Conservation (phyloP, 2,329 filamentous ascomycete species). For the Clonostachys rosea region DNA sequence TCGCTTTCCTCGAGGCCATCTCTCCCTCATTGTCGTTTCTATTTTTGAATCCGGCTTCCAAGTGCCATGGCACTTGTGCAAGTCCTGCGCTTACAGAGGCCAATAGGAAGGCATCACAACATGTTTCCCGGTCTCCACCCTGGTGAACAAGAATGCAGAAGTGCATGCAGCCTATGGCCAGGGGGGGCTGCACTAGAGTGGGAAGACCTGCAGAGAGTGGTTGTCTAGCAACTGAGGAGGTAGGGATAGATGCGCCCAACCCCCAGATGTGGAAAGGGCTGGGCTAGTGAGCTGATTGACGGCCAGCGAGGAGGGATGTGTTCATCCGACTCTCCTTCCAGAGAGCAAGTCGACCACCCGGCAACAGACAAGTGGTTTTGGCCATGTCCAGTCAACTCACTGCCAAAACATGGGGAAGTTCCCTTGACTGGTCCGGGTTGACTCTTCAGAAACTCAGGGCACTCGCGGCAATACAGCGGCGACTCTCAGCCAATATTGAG, state of each 20-base stretch:
- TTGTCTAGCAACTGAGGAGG: not conserved
- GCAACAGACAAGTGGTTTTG: too few species aligned
- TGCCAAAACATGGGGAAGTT: too few species aligned
- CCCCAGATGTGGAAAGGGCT: too few species aligned
- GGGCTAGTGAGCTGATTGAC: too few species aligned
- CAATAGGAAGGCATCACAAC: slow-evolving; percentile 30
- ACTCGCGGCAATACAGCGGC: too few species aligned
- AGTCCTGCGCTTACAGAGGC: slow-evolving; percentile 39
- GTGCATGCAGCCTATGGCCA: slow-evolving; percentile 11
- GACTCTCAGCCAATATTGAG: too few species aligned
- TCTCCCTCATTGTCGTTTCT: slow-evolving; percentile 6
- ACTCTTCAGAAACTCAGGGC: too few species aligned
- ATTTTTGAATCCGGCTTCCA: slow-evolving; percentile 6
- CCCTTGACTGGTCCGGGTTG: too few species aligned
- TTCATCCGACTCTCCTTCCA: too few species aligned
- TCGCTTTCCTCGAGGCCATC: slow-evolving; percentile 33
- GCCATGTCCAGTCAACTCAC: too few species aligned
- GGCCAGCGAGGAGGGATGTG: too few species aligned
- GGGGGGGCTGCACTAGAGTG: slow-evolving; percentile 5
- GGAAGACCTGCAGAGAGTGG: slow-evolving; percentile 6
- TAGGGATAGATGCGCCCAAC: not conserved
- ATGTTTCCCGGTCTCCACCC: slow-evolving; percentile 15
- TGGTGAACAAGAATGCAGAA: slow-evolving; percentile 19
- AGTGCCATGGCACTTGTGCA: slow-evolving; percentile 16
- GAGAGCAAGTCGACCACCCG: too few species aligned